Conservation (phyloP, 306 rosid species). For the Cicer pinnatifidum region DNA sequence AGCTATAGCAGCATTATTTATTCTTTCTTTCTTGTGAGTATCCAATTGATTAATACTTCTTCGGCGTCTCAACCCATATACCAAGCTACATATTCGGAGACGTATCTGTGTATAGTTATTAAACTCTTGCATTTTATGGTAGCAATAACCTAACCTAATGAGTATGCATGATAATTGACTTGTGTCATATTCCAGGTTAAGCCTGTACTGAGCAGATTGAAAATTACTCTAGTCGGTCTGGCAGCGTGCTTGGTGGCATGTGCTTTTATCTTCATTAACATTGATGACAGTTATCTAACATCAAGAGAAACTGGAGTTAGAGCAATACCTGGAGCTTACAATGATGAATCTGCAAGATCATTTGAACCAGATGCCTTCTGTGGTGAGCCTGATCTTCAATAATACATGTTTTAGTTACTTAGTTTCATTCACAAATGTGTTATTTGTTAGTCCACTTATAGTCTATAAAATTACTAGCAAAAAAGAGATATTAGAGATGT, state of each 20-base stretch:
- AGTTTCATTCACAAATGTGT: no score
- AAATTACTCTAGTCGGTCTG: conserved; percentile 66
- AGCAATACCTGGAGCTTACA: conserved; percentile 84
- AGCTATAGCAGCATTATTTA: neutral
- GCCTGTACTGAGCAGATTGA: conserved; percentile 84
- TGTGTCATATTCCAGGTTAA: conserved; percentile 66
- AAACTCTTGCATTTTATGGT: no score
- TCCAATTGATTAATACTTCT: neutral
- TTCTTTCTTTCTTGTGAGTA: neutral
- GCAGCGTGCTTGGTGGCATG: conserved; percentile 63
- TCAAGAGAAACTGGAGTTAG: conserved; percentile 54
- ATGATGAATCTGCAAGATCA: conserved; percentile 82
- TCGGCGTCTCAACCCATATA: no score
- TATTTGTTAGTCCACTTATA: no score
- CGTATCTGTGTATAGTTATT: no score
- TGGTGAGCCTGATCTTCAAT: conserved; percentile 69
- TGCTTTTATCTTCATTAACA: conserved; percentile 57
- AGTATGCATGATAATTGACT: no score
- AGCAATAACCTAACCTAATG: no score
- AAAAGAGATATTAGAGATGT: no score
- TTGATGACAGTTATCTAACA: conserved; percentile 52
- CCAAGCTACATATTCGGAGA: no score
- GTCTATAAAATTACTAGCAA: no score
- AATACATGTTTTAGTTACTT: neutral
- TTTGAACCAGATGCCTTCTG: conserved; percentile 98